Evolutionary conservation across 2,329 filamentous ascomycete species (phyloP), one percentile per base, ranked within the genome.

Genomic region (Verticillium nonalfalfae): DNA sequence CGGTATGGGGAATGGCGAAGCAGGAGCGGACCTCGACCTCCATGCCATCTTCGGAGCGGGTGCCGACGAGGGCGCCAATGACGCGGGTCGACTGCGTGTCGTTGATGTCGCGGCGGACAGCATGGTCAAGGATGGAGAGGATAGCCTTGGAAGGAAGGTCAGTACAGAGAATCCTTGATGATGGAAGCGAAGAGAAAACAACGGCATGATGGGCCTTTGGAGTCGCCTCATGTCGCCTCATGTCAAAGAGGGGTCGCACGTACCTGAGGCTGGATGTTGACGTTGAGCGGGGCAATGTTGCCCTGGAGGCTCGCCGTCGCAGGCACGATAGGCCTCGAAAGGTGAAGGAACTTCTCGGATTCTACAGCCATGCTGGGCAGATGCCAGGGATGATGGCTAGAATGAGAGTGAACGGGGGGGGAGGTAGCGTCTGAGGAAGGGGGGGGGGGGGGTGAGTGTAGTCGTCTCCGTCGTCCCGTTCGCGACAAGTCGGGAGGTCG

Each of bases 1-100:
- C 95, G 69, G 94, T 98, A 82, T 99, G 95, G 68, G 94, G 93
- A 73, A 99, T 96, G 68, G 95, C 95, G 76, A 99, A 99, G 81
- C 92, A 94, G 73, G 92, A 96, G 74, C 92, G 89, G 72, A 99
- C 95, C 78, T 96, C 93, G 72, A 96, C 91, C 77, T 98, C 94
- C 74, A 90, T 92, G 76, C 94, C 95, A 83, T 99, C 95, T 81
- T 99, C 95, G 74, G 90, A 95, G 68, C 95, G 90, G 68, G 89
- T 90, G 73, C 95, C 95, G 62, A 99, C 88, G 61, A 99, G 87
- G 63, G 95, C 97, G 72, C 95, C 95, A 73, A 99, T 99, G 66
- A 99, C 95, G 73, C 95, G 91, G 71, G 95, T 92, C 73, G 95
- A 93, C 77, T 97, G 92, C 67, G 89, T 88, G 68, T 86, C 82